Base-by-base conservation (phyloP, 2,329 filamentous ascomycete genomes). In the Pseudogymnoascus sp. region DNA sequence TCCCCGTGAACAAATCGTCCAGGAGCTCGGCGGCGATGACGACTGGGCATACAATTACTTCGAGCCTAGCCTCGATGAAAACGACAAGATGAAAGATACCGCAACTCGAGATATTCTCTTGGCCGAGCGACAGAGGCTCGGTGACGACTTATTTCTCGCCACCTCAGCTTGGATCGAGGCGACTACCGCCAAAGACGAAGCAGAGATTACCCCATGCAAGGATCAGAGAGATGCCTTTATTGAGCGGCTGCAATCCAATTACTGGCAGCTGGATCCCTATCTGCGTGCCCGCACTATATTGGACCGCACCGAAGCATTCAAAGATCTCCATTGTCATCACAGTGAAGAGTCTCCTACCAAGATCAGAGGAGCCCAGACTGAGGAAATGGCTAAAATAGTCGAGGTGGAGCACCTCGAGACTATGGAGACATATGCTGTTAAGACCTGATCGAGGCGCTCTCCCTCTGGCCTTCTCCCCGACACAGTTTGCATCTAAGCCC, bases 191-290 rank as follows among this genome's bases (percentile, higher is more conserved):
- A 62, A 66, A 35, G 68, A 73, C 8, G 34, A 59, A 55, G 60
- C 57, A 7, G 8, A 39, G 37, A 39, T 39, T 10, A 5, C 37
- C 10, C 55, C 19, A 3, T 69, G 71, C 2, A 72, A 74, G 64
- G 72, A 74, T 62, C 76, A 78, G 67, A 74, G 84, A 62, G 71
- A 76, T 30, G 70, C 71, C 1, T 41, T 86, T 23, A 79, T 80
- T 2, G 74, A 77, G 59, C 67, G 77, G 58, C 66, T 89, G 62
- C 72, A 77, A 57, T 71, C 74, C 34, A 86, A 86, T 62, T 90
- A 88, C 72, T 90, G 87, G 87, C 76, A 80, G 63, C 70, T 89
- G 60, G 87, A 90, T 71, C 84, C 84, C 2, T 87, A 84, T 68
- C 69, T 89, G 15, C 75, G 86, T 33, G 83, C 84, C 19, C 74